Percentiles rank a stretch among this genome's conserved stretches.
These are phyloP conservation scores for Phytophthora tentaculata DNA, from an alignment of 352 stramenopile species.

Conservation along the genomic window DNA sequence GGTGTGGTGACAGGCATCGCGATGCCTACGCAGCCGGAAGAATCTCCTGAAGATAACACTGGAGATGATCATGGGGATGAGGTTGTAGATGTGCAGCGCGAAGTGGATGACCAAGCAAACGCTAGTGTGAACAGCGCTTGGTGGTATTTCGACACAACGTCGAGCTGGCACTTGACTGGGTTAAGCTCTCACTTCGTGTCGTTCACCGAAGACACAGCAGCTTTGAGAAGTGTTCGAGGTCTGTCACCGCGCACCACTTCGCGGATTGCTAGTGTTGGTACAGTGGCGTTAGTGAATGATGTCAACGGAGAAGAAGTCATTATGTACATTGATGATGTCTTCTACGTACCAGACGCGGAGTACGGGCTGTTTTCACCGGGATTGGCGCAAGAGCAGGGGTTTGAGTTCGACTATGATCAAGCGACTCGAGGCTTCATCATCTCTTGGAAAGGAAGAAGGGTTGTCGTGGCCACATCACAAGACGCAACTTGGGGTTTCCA, in stretches of 20 bases:
- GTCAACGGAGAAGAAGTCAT: slow-evolving; percentile 5
- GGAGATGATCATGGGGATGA: no score
- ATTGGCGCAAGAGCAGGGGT: slow-evolving; percentile 10
- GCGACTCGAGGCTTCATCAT: slow-evolving; percentile 4
- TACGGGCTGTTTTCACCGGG: slow-evolving; percentile 4
- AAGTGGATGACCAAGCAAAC: no score
- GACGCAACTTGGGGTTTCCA: slow-evolving; percentile 15
- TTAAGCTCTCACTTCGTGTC: neutral
- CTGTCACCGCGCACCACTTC: slow-evolving; percentile 1
- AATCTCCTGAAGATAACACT: no score
- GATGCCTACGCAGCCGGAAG: neutral
- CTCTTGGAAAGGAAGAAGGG: neutral
- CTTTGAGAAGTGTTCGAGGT: neutral
- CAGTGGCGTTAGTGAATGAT: slow-evolving; percentile 1
- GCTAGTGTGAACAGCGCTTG: no score
- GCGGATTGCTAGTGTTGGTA: slow-evolving; percentile 1
- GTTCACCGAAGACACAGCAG: slow-evolving; percentile 4
- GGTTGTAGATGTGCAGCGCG: no score
- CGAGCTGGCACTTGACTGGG: slow-evolving; percentile 10
- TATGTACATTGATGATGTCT: slow-evolving; percentile 15
- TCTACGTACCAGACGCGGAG: slow-evolving; percentile 9
- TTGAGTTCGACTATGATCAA: slow-evolving; percentile 9
- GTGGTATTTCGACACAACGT: slow-evolving; percentile 9
- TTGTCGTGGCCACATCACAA: neutral
- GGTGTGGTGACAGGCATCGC: neutral